A percentile compares a stretch with the other conserved stretches of the same genome.
These are phyloP conservation scores for Leccinum disarticulatum DNA, from an alignment of 768 basidiomycete genomes.

Conservation along the genomic window DNA sequence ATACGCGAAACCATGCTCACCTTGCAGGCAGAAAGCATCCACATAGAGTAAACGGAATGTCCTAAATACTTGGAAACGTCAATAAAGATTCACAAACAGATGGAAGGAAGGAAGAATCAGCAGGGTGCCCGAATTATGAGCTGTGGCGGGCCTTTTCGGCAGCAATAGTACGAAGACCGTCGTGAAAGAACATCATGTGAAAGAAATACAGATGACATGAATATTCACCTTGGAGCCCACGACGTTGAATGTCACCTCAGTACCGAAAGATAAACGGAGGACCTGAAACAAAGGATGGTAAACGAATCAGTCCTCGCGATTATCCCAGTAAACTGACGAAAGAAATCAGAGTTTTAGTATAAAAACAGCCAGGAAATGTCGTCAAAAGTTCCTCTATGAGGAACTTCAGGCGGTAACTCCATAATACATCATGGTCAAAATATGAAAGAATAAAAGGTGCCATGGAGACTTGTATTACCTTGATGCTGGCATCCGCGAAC, in stretches of 20 bases:
- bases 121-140: conserved; percentile 79
- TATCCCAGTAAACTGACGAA: neutral
- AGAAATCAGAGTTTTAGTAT: conserved; percentile 51
- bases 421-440: conserved; percentile 33
- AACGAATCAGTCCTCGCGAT: neutral
- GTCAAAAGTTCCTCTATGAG: conserved; percentile 47
- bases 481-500: neutral
- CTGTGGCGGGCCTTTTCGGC: conserved; percentile 95
- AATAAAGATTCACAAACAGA: neutral
- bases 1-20: conserved; percentile 6
- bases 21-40: neutral
- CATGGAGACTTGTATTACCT: conserved; percentile 5
- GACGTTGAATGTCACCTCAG: no score
- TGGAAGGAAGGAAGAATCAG: conserved; percentile 46
- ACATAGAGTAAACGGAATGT: neutral
- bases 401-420: conserved; percentile 87
- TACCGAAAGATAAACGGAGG: neutral
- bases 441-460: neutral
- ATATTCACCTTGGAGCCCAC: conserved; percentile 12
- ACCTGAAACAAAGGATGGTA: neutral
- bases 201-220: neutral
- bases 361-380: conserved; percentile 82
- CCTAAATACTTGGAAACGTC: neutral
- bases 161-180: conserved; percentile 84
- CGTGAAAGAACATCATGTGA: conserved; percentile 47